These are phyloP conservation scores for Dichotomocladium elegans DNA, from an alignment of 371 early-diverging fungal species.

Conservation along the genomic window DNA sequence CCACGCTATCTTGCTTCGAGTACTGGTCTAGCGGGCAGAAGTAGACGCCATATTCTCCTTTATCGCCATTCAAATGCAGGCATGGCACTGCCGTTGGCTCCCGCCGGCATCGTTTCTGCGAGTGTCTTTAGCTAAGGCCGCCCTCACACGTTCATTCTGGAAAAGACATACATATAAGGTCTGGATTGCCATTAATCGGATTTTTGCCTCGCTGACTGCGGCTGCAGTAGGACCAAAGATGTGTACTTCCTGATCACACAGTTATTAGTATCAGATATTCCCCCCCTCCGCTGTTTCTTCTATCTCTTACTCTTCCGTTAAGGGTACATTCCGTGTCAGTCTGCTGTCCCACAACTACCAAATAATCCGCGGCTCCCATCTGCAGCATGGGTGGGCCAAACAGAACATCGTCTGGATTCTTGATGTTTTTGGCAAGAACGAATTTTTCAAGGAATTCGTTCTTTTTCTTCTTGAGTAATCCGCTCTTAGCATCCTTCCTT, in stretches of 20 bases:
- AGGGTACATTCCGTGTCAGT: slow-evolving; percentile 20
- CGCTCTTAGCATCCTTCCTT: background rate
- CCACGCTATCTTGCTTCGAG: slow-evolving; percentile 9
- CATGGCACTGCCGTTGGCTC: slow-evolving; percentile 14
- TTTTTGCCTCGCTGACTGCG: slow-evolving; percentile 20
- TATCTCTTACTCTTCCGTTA: background rate
- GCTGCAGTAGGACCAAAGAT: slow-evolving; percentile 15
- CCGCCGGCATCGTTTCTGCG: slow-evolving; percentile 18
- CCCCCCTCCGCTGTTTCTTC: too few relatives aligned
- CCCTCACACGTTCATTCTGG: background rate
- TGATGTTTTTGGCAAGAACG: slow-evolving; percentile 18
- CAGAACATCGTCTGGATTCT: slow-evolving; percentile 11
- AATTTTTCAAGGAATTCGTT: slow-evolving; percentile 13
- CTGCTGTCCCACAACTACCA: slow-evolving; percentile 14
- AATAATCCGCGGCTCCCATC: slow-evolving; percentile 19
- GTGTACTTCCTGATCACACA: slow-evolving; percentile 14
- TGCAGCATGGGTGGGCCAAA: slow-evolving; percentile 18
- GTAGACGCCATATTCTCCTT: slow-evolving; percentile 15
- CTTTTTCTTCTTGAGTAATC: background rate
- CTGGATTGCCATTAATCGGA: slow-evolving; percentile 25
- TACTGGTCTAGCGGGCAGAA: slow-evolving; percentile 24
- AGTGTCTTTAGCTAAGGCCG: too few relatives aligned
- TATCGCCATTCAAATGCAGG: slow-evolving; percentile 26
- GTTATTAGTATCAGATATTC: background rate
- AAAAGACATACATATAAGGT: slow-evolving; percentile 24